Evolutionary conservation across 345 rosid species (phyloP), one percentile per base, ranked within the genome.

Genomic region (Brassica cretica): DNA sequence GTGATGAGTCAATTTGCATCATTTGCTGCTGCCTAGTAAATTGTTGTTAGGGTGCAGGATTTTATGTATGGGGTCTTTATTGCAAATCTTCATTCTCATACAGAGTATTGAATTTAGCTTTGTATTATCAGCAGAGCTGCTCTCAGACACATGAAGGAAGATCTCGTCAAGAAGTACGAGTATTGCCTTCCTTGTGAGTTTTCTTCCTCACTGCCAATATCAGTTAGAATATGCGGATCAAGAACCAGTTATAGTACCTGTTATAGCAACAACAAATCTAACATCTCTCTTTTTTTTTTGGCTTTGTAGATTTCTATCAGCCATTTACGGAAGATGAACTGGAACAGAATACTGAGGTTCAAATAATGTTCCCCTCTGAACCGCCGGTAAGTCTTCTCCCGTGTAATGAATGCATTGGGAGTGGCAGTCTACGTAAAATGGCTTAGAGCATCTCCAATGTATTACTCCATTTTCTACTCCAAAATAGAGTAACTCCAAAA

Each of bases 171-270:
- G 88, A 88, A 90, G 86, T 95, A 84, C 25, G 98, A 93, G 80
- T 95, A 95, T 76, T 91, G 97, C 86, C 78, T 95, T 71, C 99
- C 99, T 72, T 93, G 99, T 95, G 79, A 93, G 98, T 91, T 78
- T 76, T n/a, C 39, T 80, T 24, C 60, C 56, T 74, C 61, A n/a
- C 75, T 9, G 24, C 58, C 25, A 21, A 15, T 64, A 58, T 41
- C 44, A 64, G 55, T 58, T 21, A 24, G 19, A 39, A 5, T 51
- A 24, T 73, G 61, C 44, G 4, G 63, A 44, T 9, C 16, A 55
- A 44, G 44, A 73, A 41, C 61, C 30, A 71, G 6, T 19, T 41
- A 58, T 56, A 19, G 16, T 16, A 72, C 24, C 56, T 64, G 80
- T 64, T 53, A 25, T 41, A 9, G 25, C 64, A 46, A 32, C 30